Evolutionary conservation across 2,329 filamentous ascomycete species (phyloP), one percentile per base, ranked within the genome.

Genomic region (Pyricularia sp.): DNA sequence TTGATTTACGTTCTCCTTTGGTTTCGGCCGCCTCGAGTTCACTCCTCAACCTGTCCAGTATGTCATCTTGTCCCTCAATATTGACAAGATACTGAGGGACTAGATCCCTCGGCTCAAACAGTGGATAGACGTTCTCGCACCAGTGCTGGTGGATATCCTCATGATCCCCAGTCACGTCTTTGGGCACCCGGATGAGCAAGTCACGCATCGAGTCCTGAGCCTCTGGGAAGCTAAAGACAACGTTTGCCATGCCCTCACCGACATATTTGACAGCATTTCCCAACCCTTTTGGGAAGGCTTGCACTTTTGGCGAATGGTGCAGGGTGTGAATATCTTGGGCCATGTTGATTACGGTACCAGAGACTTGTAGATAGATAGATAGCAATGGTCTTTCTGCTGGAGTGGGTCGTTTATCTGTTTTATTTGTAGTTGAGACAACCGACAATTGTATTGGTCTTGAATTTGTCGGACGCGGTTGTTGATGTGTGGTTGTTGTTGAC

Each of bases 171-270:
- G 66, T 68, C 30, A 50, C 66, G n/a, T 64, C 30, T 31, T 68
- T 68, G 68, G 72, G 73, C 5, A 74, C 69, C 64, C 73, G 71
- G 33, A 74, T 68, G 1, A 74, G 70, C 36, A 72, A 55, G 30
- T 65, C 42, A 30, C 59, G 64, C 50, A 66, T 25, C 28, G 30
- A n/a, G 17, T 36, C 30, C 36, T 58, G n/a, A 69, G 73, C 73
- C 69, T 78, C 73, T 4, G 80, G 78, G 25, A 82, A 70, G 72
- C 84, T 84, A 74, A 92, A 93, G 71, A 94, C 89, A 67, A 90
- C 85, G 77, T 95, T 94, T 68, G 92, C 91, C 28, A 90, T 89
- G 28, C 92, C 92, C 77, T 95, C 92, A 30, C 84, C 85, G 26
- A 88, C 78, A 69, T 71, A 72, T 0, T 55, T 50, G n/a, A 68